These are phyloP conservation scores for Colletotrichum sp. DNA, from an alignment of 2,329 filamentous ascomycete genomes.

Conservation along the genomic window DNA sequence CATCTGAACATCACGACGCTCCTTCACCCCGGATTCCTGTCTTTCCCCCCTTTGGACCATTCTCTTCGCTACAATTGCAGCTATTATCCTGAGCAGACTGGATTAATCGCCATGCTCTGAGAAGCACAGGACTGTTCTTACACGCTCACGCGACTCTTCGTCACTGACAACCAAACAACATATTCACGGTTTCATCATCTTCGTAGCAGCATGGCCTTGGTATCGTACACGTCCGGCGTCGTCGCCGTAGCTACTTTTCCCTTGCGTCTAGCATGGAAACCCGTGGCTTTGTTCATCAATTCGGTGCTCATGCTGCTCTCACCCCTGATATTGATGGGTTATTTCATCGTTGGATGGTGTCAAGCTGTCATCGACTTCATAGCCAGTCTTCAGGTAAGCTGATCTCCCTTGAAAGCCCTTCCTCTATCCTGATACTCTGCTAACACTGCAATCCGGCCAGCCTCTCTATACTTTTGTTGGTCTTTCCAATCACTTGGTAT, in stretches of 20 bases:
- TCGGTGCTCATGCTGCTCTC: slow-evolving; percentile 37
- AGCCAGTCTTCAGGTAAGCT: slow-evolving; percentile 39
- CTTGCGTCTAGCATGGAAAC: slow-evolving; percentile 33
- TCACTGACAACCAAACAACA: background rate
- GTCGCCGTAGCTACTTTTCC: slow-evolving; percentile 31
- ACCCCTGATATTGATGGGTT: slow-evolving; percentile 39
- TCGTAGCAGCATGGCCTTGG: background rate
- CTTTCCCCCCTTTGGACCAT: background rate
- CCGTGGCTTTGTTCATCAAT: slow-evolving; percentile 25
- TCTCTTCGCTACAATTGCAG: background rate
- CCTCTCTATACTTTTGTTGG: slow-evolving; percentile 50
- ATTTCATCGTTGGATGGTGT: slow-evolving; percentile 28
- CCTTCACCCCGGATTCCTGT: background rate
- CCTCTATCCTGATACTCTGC: background rate
- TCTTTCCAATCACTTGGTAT: background rate
- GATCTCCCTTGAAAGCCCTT: slow-evolving; percentile 2
- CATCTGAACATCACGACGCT: background rate
- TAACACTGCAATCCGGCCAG: slow-evolving; percentile 28
- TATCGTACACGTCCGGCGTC: slow-evolving; percentile 7
- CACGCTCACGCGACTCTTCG: background rate
- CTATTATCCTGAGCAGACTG: background rate
- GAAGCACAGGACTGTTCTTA: background rate
- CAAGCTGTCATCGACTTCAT: slow-evolving; percentile 31
- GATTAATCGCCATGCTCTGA: background rate
- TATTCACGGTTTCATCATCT: background rate